These are phyloP conservation scores for Paramecium primaurelia DNA, from an alignment of 73 alveolate species.

Conservation along the genomic window DNA sequence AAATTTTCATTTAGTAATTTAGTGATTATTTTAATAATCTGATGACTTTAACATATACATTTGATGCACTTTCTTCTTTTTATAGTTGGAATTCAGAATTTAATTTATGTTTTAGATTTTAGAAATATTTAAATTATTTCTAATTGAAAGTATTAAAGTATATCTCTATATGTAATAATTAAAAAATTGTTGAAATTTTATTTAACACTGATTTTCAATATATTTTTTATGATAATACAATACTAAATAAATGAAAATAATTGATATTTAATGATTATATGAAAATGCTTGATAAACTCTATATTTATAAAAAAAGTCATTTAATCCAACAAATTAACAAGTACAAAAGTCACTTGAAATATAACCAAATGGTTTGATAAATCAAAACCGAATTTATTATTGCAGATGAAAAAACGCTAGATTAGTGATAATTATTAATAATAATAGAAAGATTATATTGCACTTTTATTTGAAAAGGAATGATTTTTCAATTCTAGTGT, in stretches of 20 bases:
- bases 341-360: background rate
- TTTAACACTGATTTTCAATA: background rate
- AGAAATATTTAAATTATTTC: background rate
- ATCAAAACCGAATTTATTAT: background rate
- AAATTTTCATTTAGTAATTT: background rate
- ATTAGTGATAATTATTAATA: background rate
- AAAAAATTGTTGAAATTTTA: background rate
- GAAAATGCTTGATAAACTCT: background rate
- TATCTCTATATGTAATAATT: background rate
- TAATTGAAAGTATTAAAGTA: background rate
- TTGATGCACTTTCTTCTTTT: background rate
- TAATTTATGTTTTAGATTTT: background rate
- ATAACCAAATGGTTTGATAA: background rate
- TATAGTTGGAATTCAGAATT: background rate
- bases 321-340: background rate
- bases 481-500: conserved; percentile 32
- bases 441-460: background rate
- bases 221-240: background rate
- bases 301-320: background rate
- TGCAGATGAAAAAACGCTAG: conserved; percentile 25
- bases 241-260: background rate
- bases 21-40: background rate
- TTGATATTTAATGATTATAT: background rate
- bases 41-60: background rate
- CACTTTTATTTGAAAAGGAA: background rate